phyloP scores from a whole-genome alignment of 192 early-diverging fungal species.

The Mortierella claussenii region DNA sequence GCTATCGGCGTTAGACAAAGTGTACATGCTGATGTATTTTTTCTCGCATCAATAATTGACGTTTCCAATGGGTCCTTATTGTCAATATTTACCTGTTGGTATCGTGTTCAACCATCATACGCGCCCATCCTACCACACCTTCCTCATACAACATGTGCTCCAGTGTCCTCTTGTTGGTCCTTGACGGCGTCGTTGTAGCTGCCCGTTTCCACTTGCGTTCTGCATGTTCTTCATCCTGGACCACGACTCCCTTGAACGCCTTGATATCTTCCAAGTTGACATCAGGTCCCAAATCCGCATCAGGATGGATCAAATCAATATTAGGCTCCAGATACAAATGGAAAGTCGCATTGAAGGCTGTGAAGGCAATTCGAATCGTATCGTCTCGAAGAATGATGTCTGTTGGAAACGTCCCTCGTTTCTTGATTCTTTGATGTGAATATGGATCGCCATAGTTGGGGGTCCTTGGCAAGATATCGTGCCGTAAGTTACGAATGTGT shows the following conservation, averaged over 20 bases:
- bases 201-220: constrained; percentile 42
- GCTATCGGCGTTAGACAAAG: no score
- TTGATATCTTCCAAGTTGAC: constrained; percentile 57
- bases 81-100: background rate
- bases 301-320: constrained; percentile 73
- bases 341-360: constrained; percentile 74
- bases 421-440: constrained; percentile 13
- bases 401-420: background rate
- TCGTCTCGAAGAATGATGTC: constrained; percentile 55
- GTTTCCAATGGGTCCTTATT: background rate
- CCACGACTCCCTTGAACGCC: constrained; percentile 71
- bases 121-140: constrained; percentile 67
- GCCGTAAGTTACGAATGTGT: constrained; percentile 19
- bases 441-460: constrained; percentile 6
- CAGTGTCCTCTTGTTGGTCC: constrained; percentile 17
- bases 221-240: constrained; percentile 40
- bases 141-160: constrained; percentile 52
- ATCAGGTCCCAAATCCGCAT: constrained; percentile 60
- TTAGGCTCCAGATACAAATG: constrained; percentile 75
- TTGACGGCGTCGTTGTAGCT: constrained; percentile 37
- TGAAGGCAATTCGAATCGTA: constrained; percentile 65
- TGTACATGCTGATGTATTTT: no score
- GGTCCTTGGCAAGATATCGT: constrained; percentile 35
- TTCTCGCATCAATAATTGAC: background rate
- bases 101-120: constrained; percentile 54